Conservation (phyloP, 345 rosid genomes). For the Aurinia saxatilis region DNA sequence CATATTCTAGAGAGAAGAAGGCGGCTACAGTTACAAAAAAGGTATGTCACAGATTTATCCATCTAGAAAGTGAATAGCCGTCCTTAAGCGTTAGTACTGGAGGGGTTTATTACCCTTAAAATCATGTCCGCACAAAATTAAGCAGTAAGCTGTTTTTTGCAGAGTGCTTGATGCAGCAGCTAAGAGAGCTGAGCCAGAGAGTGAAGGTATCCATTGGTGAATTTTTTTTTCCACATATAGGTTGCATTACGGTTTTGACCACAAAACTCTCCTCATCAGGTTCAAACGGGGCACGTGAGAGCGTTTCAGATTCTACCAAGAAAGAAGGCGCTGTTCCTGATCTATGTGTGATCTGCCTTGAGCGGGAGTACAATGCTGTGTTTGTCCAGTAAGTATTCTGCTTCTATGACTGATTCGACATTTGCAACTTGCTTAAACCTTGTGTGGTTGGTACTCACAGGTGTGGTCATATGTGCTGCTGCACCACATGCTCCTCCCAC, state of each 20-base stretch:
- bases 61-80: background rate
- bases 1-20: constrained; percentile 64
- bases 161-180: constrained; percentile 97
- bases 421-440: background rate
- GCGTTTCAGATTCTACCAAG: constrained; percentile 27
- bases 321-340: constrained; percentile 67
- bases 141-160: constrained; percentile 27
- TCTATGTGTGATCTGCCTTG: constrained; percentile 94
- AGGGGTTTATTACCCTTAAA: background rate
- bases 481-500: constrained; percentile 62
- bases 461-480: constrained; percentile 99
- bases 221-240: background rate
- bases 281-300: constrained; percentile 40
- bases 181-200: constrained; percentile 50
- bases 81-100: background rate
- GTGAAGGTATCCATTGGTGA: constrained; percentile 42
- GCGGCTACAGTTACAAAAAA: constrained; percentile 52
- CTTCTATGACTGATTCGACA: background rate
- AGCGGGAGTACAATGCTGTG: constrained; percentile 83
- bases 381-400: constrained; percentile 64
- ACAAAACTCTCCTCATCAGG: constrained; percentile 29
- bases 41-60: constrained; percentile 53
- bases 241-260: background rate
- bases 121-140: background rate
- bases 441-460: constrained; percentile 32